Percentiles rank a stretch among this genome's conserved stretches.
These are phyloP conservation scores for Penicillium freii DNA, from an alignment of 2,329 filamentous ascomycete species.

Conservation along the genomic window DNA sequence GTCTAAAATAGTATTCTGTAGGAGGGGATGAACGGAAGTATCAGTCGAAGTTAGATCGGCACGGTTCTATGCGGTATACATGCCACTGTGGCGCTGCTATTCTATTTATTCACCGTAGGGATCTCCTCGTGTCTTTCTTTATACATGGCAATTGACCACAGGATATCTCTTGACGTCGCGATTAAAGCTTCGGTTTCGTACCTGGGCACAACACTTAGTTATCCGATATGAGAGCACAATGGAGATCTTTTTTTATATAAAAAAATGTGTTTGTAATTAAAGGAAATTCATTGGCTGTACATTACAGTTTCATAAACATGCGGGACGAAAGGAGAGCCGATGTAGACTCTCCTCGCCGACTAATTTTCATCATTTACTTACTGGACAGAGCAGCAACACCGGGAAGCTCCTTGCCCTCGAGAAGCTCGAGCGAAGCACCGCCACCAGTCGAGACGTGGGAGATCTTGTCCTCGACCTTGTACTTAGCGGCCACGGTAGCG, in stretches of 20 bases:
- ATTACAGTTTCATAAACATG: constrained; percentile 36
- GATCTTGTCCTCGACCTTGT: constrained; percentile 91
- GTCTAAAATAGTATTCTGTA: background rate
- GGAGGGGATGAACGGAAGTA: background rate
- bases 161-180: background rate
- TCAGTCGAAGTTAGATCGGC: background rate
- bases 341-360: background rate
- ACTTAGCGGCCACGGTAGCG: constrained; percentile 96
- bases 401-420: constrained; percentile 96
- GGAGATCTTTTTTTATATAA: background rate
- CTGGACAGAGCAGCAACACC: constrained; percentile 87
- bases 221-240: constrained; percentile 7
- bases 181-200: constrained; percentile 32
- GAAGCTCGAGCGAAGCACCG: constrained; percentile 89
- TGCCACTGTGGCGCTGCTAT: background rate
- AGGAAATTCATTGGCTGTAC: constrained; percentile 33
- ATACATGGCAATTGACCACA: background rate
- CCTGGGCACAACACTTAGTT: constrained; percentile 31
- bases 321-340: background rate
- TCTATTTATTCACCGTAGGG: background rate
- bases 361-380: constrained; percentile 50
- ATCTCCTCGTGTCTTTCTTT: background rate
- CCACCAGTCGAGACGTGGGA: constrained; percentile 98
- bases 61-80: background rate
- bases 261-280: constrained; percentile 14